These are phyloP conservation scores for Ricinus communis DNA, from an alignment of 345 rosid species.

Conservation along the genomic window DNA sequence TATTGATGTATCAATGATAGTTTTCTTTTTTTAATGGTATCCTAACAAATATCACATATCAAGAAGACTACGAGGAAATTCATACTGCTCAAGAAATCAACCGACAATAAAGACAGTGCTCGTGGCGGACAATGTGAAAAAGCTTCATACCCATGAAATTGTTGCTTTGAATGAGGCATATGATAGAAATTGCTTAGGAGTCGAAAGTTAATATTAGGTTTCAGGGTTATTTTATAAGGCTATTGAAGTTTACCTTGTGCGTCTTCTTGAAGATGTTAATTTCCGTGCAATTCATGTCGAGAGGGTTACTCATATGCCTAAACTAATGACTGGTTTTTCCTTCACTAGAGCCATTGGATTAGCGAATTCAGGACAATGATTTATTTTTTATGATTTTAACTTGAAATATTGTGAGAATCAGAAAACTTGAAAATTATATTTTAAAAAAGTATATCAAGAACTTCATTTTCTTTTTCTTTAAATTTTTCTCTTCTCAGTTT, in stretches of 20 bases:
- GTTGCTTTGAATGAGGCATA: conserved; percentile 19
- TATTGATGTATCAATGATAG: too few species aligned
- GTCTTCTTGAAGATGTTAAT: conserved; percentile 17
- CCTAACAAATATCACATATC: conserved; percentile 16
- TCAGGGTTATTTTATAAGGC: conserved; percentile 17
- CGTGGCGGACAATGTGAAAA: conserved; percentile 25
- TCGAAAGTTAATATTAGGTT: conserved; percentile 22
- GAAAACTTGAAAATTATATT: too few species aligned
- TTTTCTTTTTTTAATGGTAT: too few species aligned
- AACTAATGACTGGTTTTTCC: too few species aligned
- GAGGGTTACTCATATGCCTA: conserved; percentile 21
- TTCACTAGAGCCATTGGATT: too few species aligned
- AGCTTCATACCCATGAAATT: conserved; percentile 21
- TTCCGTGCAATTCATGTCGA: conserved; percentile 18
- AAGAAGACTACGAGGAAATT: conserved; percentile 23
- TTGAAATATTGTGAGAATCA: too few species aligned
- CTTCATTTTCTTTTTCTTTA: too few species aligned
- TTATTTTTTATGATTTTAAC: too few species aligned
- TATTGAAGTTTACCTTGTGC: conserved; percentile 13
- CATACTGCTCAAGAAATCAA: conserved; percentile 12
- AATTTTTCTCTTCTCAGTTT: too few species aligned
- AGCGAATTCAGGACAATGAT: too few species aligned
- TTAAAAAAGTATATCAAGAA: too few species aligned
- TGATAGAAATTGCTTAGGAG: conserved; percentile 27
- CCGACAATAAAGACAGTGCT: conserved; percentile 20